Evolutionary conservation across 129 eudicot species (phyloP).

Genomic region (Solidago caesia): DNA sequence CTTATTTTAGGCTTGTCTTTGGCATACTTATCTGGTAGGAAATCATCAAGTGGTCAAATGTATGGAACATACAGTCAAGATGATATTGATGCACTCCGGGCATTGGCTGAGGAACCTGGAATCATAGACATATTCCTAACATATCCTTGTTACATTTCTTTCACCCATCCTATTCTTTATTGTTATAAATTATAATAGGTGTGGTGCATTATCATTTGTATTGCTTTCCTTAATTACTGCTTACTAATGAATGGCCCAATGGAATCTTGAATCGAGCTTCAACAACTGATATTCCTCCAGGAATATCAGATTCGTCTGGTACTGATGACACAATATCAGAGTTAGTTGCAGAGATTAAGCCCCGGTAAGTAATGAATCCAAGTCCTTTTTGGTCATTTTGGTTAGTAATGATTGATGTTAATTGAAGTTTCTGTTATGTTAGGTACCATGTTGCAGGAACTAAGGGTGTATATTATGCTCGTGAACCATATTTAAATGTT

Average conservation of each 20-base stretch:
- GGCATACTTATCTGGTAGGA: constrained; percentile 94
- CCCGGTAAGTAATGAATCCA: constrained; percentile 57
- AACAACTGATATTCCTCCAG: constrained; percentile 57
- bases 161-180: no score
- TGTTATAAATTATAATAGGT: no score
- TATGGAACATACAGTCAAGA: constrained; percentile 91
- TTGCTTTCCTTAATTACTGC: constrained; percentile 50
- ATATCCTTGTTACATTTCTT: constrained; percentile 62
- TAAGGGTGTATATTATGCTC: constrained; percentile 69
- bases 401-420: constrained; percentile 6
- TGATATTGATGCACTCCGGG: constrained; percentile 90
- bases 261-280: constrained; percentile 71
- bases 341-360: constrained; percentile 87
- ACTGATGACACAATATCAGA: constrained; percentile 71
- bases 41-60: constrained; percentile 60
- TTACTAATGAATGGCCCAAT: constrained; percentile 95
- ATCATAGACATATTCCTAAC: constrained; percentile 79
- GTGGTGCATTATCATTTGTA: background rate
- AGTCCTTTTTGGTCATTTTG: constrained; percentile 14
- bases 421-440: constrained; percentile 23
- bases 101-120: constrained; percentile 92
- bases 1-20: constrained; percentile 75
- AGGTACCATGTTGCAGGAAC: constrained; percentile 94
- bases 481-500: constrained; percentile 76
- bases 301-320: constrained; percentile 58